Conservation (phyloP, 2,329 filamentous ascomycete species). For the Periglandula ipomoeae region DNA sequence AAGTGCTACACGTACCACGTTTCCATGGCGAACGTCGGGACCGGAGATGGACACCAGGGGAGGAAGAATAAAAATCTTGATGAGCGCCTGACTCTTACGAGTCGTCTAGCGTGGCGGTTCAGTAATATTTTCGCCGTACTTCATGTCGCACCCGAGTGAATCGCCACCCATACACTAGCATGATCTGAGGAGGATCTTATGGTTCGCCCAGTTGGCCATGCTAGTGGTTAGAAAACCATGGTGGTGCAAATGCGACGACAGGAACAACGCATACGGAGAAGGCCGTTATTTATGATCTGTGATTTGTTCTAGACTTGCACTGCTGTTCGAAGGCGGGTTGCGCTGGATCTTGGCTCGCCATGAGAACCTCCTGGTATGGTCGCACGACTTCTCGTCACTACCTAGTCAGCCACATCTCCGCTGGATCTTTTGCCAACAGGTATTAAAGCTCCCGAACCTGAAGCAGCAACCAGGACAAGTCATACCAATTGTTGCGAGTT, state of each 20-base stretch:
- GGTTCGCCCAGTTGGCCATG: neutral
- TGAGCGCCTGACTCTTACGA: neutral
- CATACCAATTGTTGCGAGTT: neutral
- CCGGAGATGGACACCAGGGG: too few relatives aligned
- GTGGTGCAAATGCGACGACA: neutral
- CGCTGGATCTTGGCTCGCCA: too few relatives aligned
- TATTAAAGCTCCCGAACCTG: too few relatives aligned
- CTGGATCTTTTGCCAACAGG: neutral
- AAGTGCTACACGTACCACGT: neutral
- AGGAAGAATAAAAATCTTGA: neutral
- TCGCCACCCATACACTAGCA: neutral
- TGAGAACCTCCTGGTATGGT: too few relatives aligned
- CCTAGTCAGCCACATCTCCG: neutral
- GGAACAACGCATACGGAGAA: neutral
- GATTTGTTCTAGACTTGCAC: constrained; percentile 5
- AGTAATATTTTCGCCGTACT: neutral
- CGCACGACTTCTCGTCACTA: neutral
- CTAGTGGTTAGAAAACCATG: neutral
- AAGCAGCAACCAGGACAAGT: too few relatives aligned
- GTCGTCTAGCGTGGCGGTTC: neutral
- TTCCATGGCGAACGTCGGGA: neutral
- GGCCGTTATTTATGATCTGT: neutral
- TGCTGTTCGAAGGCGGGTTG: too few relatives aligned
- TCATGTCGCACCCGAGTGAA: neutral
- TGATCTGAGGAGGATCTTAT: neutral